Conservation (phyloP, 176 grass and related monocot species). For the Luzula sylvatica region DNA sequence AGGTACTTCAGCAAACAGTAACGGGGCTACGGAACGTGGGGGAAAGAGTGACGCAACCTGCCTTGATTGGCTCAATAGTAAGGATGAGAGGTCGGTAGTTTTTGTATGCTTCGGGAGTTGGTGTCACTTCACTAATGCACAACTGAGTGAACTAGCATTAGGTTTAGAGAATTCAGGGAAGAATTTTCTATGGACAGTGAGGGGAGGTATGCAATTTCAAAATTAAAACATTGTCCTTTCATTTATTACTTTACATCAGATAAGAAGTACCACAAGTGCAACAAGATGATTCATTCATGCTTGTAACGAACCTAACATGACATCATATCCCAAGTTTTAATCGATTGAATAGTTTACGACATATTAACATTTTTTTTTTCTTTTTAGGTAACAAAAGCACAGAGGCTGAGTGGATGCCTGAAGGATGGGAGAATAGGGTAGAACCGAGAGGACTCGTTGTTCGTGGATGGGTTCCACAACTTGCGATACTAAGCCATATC, state of each 20-base stretch:
- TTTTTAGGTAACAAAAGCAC: no score
- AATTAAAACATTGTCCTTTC: no score
- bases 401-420: not conserved
- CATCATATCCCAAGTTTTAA: no score
- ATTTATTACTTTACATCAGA: no score
- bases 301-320: no score
- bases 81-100: not conserved
- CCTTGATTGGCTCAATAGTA: constrained; percentile 3
- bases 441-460: not conserved
- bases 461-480: not conserved
- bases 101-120: constrained; percentile 7
- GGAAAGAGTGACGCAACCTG: not conserved
- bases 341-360: no score
- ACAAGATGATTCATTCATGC: no score
- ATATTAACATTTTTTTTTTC: no score
- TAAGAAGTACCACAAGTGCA: no score
- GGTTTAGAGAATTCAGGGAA: not conserved
- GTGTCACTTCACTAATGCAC: not conserved
- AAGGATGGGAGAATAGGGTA: not conserved
- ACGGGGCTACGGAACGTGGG: not conserved
- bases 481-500: not conserved
- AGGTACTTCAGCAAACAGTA: no score
- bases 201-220: no score
- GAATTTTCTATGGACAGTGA: constrained; percentile 10
- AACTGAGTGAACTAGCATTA: constrained; percentile 1